phyloP scores from a whole-genome alignment of 768 basidiomycete genomes.

The Melanogaster broomeanus region DNA sequence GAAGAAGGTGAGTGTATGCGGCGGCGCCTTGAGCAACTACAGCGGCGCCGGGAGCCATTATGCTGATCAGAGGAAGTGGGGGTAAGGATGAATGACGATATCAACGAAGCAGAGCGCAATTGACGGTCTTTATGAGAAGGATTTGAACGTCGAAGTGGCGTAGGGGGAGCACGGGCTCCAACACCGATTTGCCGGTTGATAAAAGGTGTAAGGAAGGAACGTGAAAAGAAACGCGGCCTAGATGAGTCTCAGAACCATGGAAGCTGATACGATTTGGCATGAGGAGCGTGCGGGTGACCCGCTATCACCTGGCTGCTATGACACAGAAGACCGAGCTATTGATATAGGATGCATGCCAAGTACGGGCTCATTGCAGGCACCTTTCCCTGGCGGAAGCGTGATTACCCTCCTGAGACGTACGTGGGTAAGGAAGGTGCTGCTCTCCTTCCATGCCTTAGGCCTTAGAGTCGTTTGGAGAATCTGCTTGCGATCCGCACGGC shows the following conservation, averaged over 20 bases:
- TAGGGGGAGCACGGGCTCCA: not conserved
- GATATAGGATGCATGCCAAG: not conserved
- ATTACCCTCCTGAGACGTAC: too few relatives aligned
- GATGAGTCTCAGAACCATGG: too few relatives aligned
- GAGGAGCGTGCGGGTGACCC: not conserved
- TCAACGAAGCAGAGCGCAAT: not conserved
- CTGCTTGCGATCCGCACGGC: too few relatives aligned
- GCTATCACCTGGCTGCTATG: not conserved
- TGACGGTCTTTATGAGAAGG: not conserved
- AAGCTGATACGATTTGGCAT: not conserved
- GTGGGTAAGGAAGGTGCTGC: too few relatives aligned
- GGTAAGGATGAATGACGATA: not conserved
- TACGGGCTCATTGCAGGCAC: not conserved
- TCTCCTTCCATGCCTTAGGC: too few relatives aligned
- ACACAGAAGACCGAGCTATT: constrained; percentile 6
- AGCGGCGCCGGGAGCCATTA: constrained; percentile 59
- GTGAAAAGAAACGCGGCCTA: constrained; percentile 1
- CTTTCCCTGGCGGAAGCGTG: not conserved
- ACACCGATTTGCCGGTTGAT: not conserved
- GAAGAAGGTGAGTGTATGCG: constrained; percentile 53
- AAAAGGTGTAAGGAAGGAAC: not conserved
- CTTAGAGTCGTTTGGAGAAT: too few relatives aligned
- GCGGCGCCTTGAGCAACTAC: constrained; percentile 31
- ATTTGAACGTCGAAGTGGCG: not conserved
- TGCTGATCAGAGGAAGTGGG: constrained; percentile 17